Percentiles rank a stretch among this genome's conserved stretches.
Evolutionary conservation across 495 filamentous ascomycete genomes (phyloP).

Genomic region (Penicillium chermesinum): DNA sequence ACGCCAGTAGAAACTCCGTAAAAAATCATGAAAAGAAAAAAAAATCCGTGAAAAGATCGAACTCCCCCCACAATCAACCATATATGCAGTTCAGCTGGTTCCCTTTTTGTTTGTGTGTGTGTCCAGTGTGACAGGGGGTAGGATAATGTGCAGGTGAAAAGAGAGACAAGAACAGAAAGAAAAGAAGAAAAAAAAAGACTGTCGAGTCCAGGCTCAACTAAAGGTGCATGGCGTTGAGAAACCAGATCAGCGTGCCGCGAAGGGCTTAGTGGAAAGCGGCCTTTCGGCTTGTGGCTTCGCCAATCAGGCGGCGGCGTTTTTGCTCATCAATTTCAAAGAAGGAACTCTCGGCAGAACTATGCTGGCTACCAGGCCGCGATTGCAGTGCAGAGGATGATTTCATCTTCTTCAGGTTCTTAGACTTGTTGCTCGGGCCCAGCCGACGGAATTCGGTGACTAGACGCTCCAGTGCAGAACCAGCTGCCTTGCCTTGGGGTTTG

Average conservation of each 20-base stretch:
- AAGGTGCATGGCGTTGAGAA: not conserved
- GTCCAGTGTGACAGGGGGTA: slow-evolving; percentile 10
- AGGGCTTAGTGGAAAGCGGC: slow-evolving; percentile 12
- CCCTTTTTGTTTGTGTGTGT: too few species aligned
- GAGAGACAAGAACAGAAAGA: not conserved
- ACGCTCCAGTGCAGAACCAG: slow-evolving; percentile 52
- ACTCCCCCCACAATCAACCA: not conserved
- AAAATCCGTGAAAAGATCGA: slow-evolving; percentile 1
- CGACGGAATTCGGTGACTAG: slow-evolving; percentile 54
- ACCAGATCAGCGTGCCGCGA: not conserved
- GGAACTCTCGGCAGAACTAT: slow-evolving; percentile 24
- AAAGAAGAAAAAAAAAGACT: not conserved
- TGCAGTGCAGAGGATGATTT: slow-evolving; percentile 39
- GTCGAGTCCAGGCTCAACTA: slow-evolving; percentile 10
- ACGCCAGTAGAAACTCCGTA: slow-evolving; percentile 6
- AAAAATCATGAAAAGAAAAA: slow-evolving; percentile 11
- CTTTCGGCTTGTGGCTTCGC: slow-evolving; percentile 45
- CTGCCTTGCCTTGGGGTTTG: slow-evolving; percentile 23
- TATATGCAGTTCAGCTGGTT: slow-evolving; percentile 14
- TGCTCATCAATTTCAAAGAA: slow-evolving; percentile 47
- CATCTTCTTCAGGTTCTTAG: slow-evolving; percentile 45
- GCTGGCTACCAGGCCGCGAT: slow-evolving; percentile 22
- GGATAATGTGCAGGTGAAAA: slow-evolving; percentile 5
- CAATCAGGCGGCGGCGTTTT: slow-evolving; percentile 44
- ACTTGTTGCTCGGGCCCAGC: slow-evolving; percentile 30